Evolutionary conservation across 768 basidiomycete genomes (phyloP).

Genomic region (Fibroporia radiculosa): DNA sequence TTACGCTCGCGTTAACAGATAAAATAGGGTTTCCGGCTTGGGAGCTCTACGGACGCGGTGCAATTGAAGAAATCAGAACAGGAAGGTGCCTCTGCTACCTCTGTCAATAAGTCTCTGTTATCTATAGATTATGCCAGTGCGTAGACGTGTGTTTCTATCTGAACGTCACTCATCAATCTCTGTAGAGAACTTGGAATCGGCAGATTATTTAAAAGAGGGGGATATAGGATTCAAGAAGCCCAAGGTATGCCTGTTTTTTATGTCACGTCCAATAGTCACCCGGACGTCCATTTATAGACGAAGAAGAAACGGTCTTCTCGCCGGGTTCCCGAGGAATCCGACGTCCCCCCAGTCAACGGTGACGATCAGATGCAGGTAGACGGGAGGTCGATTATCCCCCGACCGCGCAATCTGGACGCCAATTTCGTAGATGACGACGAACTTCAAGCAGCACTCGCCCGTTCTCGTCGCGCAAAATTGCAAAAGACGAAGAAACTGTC

Average conservation of each 20-base stretch:
- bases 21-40: slow-evolving; percentile 79
- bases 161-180: not conserved
- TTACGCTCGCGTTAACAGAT: slow-evolving; percentile 13
- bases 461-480: slow-evolving; percentile 75
- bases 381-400: slow-evolving; percentile 56
- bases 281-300: slow-evolving; percentile 41
- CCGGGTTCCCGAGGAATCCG: slow-evolving; percentile 49
- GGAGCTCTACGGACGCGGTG: slow-evolving; percentile 42
- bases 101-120: slow-evolving; percentile 74
- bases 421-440: slow-evolving; percentile 99
- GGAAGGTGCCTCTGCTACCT: slow-evolving; percentile 42
- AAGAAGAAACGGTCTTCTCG: slow-evolving; percentile 88
- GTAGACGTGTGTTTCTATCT: slow-evolving; percentile 23
- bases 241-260: slow-evolving; percentile 46
- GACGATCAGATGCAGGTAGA: slow-evolving; percentile 78
- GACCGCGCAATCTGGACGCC: slow-evolving; percentile 65
- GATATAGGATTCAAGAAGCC: slow-evolving; percentile 94
- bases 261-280: too few relatives aligned
- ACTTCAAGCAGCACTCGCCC: slow-evolving; percentile 85
- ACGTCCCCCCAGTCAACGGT: slow-evolving; percentile 31
- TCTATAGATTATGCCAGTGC: slow-evolving; percentile 87
- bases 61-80: slow-evolving; percentile 32
- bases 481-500: slow-evolving; percentile 68
- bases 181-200: slow-evolving; percentile 74
- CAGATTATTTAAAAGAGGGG: slow-evolving; percentile 89